phyloP scores from a whole-genome alignment of 179 eudicot genomes.

The Silene noctiflora region DNA sequence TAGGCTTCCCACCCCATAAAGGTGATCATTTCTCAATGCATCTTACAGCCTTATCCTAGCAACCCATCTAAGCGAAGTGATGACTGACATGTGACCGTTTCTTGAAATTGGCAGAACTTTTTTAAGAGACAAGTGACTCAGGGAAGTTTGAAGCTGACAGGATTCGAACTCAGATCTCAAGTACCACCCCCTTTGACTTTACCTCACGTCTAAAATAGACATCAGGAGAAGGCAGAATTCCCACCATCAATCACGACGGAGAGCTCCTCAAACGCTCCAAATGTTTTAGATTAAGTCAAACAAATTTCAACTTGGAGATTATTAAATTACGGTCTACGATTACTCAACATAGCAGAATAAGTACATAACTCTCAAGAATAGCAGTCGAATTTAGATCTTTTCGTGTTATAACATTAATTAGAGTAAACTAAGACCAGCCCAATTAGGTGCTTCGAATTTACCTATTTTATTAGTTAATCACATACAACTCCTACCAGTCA shows the following conservation, averaged over 20 bases:
- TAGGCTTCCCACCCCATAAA: neutral
- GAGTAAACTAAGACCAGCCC: slow-evolving; percentile 13
- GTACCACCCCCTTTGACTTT: neutral
- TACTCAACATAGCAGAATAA: neutral
- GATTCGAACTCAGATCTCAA: neutral
- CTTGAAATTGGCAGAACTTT: neutral
- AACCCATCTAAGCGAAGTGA: neutral
- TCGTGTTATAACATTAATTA: neutral
- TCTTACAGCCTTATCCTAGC: slow-evolving; percentile 8
- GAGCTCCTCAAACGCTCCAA: neutral
- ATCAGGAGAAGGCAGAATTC: slow-evolving; percentile 6
- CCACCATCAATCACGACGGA: neutral
- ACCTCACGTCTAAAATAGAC: neutral
- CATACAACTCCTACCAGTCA: slow-evolving; percentile 9
- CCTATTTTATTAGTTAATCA: slow-evolving; percentile 13
- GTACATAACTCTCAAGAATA: neutral
- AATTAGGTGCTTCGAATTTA: neutral
- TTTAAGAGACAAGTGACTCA: neutral
- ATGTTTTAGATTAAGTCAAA: neutral
- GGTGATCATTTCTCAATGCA: neutral
- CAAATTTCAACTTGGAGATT: neutral
- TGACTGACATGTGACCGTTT: neutral
- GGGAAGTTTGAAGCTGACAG: neutral
- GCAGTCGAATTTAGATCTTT: slow-evolving; percentile 5
- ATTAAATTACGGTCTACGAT: neutral